Evolutionary conservation across 139 green algal species (phyloP).

Genomic region (Asterochloris erici): DNA sequence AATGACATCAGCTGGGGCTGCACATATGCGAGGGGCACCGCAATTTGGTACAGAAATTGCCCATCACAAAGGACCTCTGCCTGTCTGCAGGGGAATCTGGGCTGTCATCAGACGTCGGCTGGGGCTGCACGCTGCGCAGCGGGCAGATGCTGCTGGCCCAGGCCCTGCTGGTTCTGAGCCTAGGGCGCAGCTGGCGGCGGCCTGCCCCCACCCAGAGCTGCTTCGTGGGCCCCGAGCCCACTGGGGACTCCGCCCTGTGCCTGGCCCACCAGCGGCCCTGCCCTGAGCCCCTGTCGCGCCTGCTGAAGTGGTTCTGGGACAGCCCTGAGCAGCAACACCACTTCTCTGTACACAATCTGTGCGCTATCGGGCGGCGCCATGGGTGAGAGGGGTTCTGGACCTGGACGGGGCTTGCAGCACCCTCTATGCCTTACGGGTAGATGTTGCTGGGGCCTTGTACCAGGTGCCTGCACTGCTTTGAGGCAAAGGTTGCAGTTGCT

Average conservation of each 20-base stretch:
- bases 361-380: constrained; percentile 42
- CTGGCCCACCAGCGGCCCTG: background rate
- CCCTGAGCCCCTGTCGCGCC: constrained; percentile 22
- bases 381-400: constrained; percentile 43
- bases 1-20: background rate
- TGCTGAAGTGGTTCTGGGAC: constrained; percentile 61
- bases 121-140: constrained; percentile 92
- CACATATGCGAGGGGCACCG: background rate
- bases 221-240: no score
- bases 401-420: background rate
- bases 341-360: constrained; percentile 83
- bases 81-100: constrained; percentile 12
- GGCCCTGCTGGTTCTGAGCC: constrained; percentile 48
- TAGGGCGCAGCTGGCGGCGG: constrained; percentile 46
- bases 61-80: background rate
- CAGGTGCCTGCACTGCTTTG: no score
- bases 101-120: constrained; percentile 79
- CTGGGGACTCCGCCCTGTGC: no score
- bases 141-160: constrained; percentile 93
- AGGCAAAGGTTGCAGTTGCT: no score
- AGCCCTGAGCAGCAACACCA: constrained; percentile 23
- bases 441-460: no score
- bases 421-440: no score
- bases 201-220: background rate
- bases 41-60: background rate